A percentile compares a stretch with the other conserved stretches of the same genome.
Conservation (phyloP, 352 stramenopile species). For the Phytophthora uliginosa region DNA sequence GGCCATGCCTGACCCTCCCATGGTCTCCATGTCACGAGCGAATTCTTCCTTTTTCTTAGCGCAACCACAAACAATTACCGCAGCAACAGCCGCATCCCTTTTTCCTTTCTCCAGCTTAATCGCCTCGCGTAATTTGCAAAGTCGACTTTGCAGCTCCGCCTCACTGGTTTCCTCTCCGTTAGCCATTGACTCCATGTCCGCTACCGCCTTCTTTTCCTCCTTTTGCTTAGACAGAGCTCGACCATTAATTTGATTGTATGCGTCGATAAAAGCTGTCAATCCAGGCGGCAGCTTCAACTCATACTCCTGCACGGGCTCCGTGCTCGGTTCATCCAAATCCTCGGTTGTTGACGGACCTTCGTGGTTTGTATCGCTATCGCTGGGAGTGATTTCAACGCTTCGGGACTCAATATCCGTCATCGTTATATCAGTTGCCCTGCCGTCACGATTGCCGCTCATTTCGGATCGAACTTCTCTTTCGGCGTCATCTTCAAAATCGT, state of each 20-base stretch:
- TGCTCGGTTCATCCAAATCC: not conserved
- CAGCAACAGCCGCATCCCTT: slow-evolving; percentile 46
- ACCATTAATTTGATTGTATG: slow-evolving; percentile 43
- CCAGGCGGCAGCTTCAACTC: slow-evolving; percentile 10
- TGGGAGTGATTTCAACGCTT: slow-evolving; percentile 30
- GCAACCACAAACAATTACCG: slow-evolving; percentile 25
- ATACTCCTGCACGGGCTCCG: not conserved
- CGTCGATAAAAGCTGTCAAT: slow-evolving; percentile 11
- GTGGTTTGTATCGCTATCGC: slow-evolving; percentile 20
- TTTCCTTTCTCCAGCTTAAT: slow-evolving; percentile 38
- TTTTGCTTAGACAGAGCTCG: slow-evolving; percentile 41
- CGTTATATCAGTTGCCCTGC: not conserved
- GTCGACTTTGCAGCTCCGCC: slow-evolving; percentile 30
- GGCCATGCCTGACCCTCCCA: not conserved
- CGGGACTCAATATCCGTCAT: not conserved
- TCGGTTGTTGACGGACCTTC: not conserved
- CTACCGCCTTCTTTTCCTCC: slow-evolving; percentile 28
- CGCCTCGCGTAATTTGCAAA: slow-evolving; percentile 32
- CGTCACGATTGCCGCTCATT: not conserved
- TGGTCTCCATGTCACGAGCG: slow-evolving; percentile 7
- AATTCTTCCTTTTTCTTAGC: slow-evolving; percentile 9
- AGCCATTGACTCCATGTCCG: slow-evolving; percentile 24
- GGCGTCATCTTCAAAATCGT: slow-evolving; percentile 18
- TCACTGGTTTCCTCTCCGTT: slow-evolving; percentile 25
- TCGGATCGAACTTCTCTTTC: not conserved